Conservation (phyloP, 352 stramenopile species). For the Phytophthora melonis region DNA sequence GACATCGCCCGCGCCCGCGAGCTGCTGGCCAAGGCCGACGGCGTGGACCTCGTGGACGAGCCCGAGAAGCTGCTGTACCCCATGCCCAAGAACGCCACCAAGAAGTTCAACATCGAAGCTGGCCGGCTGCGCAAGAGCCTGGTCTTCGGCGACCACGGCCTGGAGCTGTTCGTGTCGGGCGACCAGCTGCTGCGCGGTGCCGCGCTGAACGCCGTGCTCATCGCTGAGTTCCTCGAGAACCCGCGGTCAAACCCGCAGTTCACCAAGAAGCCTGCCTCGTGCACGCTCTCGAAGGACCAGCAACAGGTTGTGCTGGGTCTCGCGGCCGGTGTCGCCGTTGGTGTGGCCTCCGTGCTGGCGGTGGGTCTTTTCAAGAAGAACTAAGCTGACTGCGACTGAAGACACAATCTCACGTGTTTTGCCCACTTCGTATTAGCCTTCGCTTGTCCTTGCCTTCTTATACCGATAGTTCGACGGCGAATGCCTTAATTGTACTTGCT, state of each 20-base stretch:
- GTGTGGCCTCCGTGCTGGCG: constrained; percentile 48
- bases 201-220: constrained; percentile 97
- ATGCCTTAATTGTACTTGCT: constrained; percentile 41
- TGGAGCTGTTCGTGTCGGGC: constrained; percentile 98
- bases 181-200: constrained; percentile 97
- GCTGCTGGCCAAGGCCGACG: constrained; percentile 87
- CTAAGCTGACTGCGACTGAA: constrained; percentile 34
- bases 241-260: constrained; percentile 68
- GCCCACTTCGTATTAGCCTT: neutral
- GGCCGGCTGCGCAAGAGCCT: constrained; percentile 94
- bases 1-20: constrained; percentile 85
- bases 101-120: constrained; percentile 98
- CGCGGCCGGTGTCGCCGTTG: constrained; percentile 45
- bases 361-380: constrained; percentile 62
- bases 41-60: constrained; percentile 96
- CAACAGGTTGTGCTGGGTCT: constrained; percentile 44
- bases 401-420: constrained; percentile 26
- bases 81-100: constrained; percentile 97
- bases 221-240: constrained; percentile 93
- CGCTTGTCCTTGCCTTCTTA: neutral
- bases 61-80: constrained; percentile 91
- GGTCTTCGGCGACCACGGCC: constrained; percentile 96
- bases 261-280: constrained; percentile 64
- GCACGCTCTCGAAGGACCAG: constrained; percentile 46
- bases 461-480: constrained; percentile 15